Base-by-base conservation (phyloP, 1,284 basidiomycete species). In the Afroboletus lepidellus region DNA sequence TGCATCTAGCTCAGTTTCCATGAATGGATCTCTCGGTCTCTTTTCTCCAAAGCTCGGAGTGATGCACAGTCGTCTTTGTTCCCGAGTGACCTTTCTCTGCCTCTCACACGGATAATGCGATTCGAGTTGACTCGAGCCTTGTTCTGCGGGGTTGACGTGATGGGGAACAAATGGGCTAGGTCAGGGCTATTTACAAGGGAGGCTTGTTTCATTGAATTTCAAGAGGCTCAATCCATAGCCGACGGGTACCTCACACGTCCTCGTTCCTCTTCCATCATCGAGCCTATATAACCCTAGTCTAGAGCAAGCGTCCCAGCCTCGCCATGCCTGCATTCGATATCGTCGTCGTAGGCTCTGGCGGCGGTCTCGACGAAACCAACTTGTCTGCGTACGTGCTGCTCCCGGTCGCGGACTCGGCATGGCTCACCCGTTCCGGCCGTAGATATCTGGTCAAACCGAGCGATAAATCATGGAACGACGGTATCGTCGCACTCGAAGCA, bases 321-420 rank as follows among this genome's bases (percentile, higher is more conserved):
- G 41, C 2, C 44, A 78, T 77, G 76, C 71, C 77, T 54, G 67
- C 76, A 51, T 90, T 90, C 66, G 84, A 89, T 66, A 60, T 91
- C 57, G 71, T 90, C 51, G 85, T 87, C 58, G 79, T 91, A 23
- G 88, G 89, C 57, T 80, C 82, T 54, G 88, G 88, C 55, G 88
- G 89, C 44, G 88, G 89, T 43, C 85, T 85, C 20, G 80, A 80
- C 64, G 88, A 91, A 68, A 81, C 81, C 34, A 85, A 91, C 70
- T 64, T 91, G 59, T 88, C 85, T 46, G 83, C 79, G 87, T 89
- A 63, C 56, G 79, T 76, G n/a, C n/a, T n/a, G n/a, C 46, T 29
- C 24, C 21, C n/a, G 23, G 25, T 11, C 1, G 7, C 24, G 8
- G 5, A 20, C 15, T 1, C 29, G 13, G 27, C 41, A 5, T 25